Evolutionary conservation across 2,329 filamentous ascomycete genomes (phyloP).

Genomic region (Sporothrix brasiliensis): DNA sequence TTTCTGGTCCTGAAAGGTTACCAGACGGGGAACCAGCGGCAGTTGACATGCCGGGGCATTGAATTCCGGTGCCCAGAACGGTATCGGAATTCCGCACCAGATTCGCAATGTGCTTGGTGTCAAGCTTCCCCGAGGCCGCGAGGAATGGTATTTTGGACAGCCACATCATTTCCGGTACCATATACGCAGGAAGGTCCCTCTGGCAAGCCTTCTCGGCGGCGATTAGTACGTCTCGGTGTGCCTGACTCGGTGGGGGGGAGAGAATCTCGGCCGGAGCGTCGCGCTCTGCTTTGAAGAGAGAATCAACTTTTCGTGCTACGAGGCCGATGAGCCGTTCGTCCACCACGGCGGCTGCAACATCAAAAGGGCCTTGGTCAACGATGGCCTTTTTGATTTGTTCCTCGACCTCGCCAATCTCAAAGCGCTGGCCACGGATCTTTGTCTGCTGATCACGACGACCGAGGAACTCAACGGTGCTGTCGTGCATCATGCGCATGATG

Average conservation of each 20-base stretch:
- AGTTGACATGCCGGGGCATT: background rate
- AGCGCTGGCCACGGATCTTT: constrained; percentile 34
- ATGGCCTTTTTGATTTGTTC: constrained; percentile 26
- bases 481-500: constrained; percentile 32
- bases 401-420: constrained; percentile 34
- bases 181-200: constrained; percentile 28
- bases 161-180: constrained; percentile 33
- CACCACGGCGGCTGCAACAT: constrained; percentile 30
- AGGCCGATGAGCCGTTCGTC: constrained; percentile 28
- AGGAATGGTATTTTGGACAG: constrained; percentile 32
- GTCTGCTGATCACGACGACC: constrained; percentile 34
- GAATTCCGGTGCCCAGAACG: background rate
- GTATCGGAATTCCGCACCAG: constrained; percentile 19
- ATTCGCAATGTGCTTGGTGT: constrained; percentile 29
- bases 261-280: constrained; percentile 14
- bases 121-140: constrained; percentile 29
- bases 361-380: constrained; percentile 24
- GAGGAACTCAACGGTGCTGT: constrained; percentile 33
- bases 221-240: background rate
- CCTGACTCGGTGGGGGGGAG: background rate
- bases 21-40: background rate
- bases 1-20: background rate
- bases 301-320: constrained; percentile 17
- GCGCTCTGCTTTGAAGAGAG: constrained; percentile 22
- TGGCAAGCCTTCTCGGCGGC: constrained; percentile 27